phyloP scores from a whole-genome alignment of 2,329 filamentous ascomycete species.

The Myrmaecium sp. region DNA sequence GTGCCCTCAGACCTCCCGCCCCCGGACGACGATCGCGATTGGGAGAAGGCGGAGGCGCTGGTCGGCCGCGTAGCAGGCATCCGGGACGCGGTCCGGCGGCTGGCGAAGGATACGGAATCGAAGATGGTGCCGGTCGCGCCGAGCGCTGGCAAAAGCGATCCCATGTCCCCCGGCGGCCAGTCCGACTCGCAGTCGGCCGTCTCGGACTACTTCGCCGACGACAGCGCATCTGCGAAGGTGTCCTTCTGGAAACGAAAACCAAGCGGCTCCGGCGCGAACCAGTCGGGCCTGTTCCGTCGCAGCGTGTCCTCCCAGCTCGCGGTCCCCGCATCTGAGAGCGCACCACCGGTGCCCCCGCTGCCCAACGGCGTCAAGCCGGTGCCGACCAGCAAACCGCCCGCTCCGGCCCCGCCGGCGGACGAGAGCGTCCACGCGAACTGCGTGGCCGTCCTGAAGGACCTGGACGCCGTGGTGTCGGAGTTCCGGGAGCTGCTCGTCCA shows the following conservation, averaged over 20 bases:
- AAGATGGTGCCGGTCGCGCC: constrained; percentile 31
- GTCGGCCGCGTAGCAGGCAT: constrained; percentile 77
- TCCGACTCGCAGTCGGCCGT: constrained; percentile 25
- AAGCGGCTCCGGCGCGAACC: constrained; percentile 32
- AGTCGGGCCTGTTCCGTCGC: constrained; percentile 27
- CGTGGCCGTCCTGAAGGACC: constrained; percentile 62
- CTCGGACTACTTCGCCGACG: constrained; percentile 34
- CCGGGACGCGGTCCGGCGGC: constrained; percentile 67
- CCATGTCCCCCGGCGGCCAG: constrained; percentile 8
- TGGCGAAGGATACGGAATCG: constrained; percentile 70
- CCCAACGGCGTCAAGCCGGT: constrained; percentile 10
- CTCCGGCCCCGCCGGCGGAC: constrained; percentile 1
- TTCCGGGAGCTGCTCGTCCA: constrained; percentile 63
- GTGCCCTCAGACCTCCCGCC: constrained; percentile 9
- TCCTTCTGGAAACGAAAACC: constrained; percentile 89
- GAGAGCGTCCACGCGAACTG: constrained; percentile 67
- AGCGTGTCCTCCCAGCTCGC: constrained; percentile 37
- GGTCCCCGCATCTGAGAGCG: constrained; percentile 25
- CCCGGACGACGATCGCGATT: constrained; percentile 57
- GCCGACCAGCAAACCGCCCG: constrained; percentile 16
- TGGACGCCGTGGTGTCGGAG: constrained; percentile 69
- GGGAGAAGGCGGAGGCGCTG: constrained; percentile 70
- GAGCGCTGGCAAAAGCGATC: constrained; percentile 14
- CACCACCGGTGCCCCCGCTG: constrained; percentile 19
- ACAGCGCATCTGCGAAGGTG: constrained; percentile 36